Evolutionary conservation across 2,329 filamentous ascomycete genomes (phyloP).

Genomic region (Scolecobasidium constrictum): DNA sequence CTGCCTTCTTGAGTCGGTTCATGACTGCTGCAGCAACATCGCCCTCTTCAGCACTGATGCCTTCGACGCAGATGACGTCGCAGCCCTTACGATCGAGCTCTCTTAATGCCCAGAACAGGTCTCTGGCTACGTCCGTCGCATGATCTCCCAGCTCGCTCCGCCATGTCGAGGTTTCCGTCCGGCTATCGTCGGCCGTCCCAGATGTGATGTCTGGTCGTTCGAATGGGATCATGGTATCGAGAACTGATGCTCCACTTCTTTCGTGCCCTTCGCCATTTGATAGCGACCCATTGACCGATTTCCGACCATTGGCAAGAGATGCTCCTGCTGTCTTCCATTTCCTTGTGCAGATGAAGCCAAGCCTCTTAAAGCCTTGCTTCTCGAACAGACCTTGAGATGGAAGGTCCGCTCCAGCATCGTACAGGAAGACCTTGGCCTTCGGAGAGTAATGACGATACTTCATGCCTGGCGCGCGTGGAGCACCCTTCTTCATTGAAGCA

Average conservation of each 20-base stretch:
- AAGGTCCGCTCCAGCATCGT: constrained; percentile 39
- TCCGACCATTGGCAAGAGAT: not conserved
- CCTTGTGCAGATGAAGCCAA: constrained; percentile 7
- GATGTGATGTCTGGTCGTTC: constrained; percentile 1
- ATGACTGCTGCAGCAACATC: constrained; percentile 63
- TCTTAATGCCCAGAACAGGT: constrained; percentile 76
- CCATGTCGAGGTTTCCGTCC: constrained; percentile 31
- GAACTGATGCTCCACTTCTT: not conserved
- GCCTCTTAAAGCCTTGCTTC: not conserved
- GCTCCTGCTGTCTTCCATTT: constrained; percentile 2
- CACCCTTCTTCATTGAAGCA: constrained; percentile 40
- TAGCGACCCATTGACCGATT: not conserved
- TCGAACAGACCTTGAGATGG: not conserved
- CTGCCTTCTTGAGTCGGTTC: constrained; percentile 40
- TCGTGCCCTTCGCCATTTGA: not conserved
- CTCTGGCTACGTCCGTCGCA: constrained; percentile 66
- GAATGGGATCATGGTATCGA: constrained; percentile 2
- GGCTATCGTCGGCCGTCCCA: not conserved
- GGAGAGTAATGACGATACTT: constrained; percentile 98
- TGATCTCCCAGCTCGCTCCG: constrained; percentile 65
- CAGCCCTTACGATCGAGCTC: constrained; percentile 72
- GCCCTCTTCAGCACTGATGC: constrained; percentile 55
- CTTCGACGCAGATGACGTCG: constrained; percentile 83
- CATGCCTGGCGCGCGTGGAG: constrained; percentile 86
- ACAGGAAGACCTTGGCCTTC: constrained; percentile 73